Conservation (phyloP, 495 filamentous ascomycete species). For the Penicillium psychrofluorescens region DNA sequence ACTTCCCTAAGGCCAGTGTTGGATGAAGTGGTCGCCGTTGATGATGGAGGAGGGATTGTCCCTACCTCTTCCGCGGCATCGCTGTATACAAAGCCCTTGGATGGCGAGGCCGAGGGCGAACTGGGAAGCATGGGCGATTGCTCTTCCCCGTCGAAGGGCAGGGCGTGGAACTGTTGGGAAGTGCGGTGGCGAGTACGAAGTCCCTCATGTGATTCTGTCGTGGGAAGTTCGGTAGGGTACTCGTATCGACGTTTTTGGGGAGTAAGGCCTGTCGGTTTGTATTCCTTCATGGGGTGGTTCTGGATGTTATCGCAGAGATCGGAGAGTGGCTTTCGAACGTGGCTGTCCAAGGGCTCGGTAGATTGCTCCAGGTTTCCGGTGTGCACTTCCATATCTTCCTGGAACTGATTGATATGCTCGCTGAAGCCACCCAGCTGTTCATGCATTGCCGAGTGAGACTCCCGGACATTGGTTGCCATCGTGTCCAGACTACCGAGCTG, state of each 20-base stretch:
- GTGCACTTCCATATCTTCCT: conserved; percentile 52
- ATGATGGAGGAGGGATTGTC: conserved; percentile 25
- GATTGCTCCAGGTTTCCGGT: conserved; percentile 44
- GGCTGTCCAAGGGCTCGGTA: conserved; percentile 50
- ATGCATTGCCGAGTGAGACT: conserved; percentile 63
- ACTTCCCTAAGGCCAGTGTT: conserved; percentile 49
- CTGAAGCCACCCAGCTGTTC: conserved; percentile 56
- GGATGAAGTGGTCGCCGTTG: conserved; percentile 25
- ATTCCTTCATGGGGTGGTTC: conserved; percentile 60
- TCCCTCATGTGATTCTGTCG: conserved; percentile 63
- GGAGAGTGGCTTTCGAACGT: conserved; percentile 59
- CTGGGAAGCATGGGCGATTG: conserved; percentile 11
- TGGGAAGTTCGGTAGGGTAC: conserved; percentile 68
- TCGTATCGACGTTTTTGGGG: conserved; percentile 70
- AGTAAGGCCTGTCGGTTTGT: conserved; percentile 75
- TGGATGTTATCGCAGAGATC: conserved; percentile 60
- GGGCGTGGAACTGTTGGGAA: conserved; percentile 27
- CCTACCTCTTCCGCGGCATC: conserved; percentile 38
- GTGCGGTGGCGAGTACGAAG: conserved; percentile 53
- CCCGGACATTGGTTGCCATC: conserved; percentile 56
- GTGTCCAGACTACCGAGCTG: conserved; percentile 53
- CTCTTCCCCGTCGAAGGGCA: conserved; percentile 28
- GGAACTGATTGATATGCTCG: conserved; percentile 54
- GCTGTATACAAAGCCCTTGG: conserved; percentile 37
- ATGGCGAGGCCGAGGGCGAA: conserved; percentile 23